These are phyloP conservation scores for Ceriops decandra DNA, from an alignment of 345 rosid genomes.

Conservation along the genomic window DNA sequence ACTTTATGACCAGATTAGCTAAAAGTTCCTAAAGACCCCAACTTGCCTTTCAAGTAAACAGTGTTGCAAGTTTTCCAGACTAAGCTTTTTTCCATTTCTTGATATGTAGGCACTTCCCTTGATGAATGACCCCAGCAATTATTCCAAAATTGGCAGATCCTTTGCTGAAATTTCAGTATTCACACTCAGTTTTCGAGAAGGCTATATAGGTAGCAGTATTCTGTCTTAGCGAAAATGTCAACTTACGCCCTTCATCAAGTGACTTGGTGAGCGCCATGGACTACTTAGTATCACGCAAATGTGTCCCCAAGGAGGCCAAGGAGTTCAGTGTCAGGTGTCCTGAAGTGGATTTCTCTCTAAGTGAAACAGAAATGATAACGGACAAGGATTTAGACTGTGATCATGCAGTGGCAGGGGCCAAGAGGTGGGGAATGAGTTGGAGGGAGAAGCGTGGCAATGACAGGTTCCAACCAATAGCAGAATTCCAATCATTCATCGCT, in stretches of 20 bases:
- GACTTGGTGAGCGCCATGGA: slow-evolving; percentile 53
- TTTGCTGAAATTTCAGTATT: slow-evolving; percentile 19
- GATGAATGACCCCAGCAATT: slow-evolving; percentile 12
- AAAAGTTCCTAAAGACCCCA: too few relatives aligned
- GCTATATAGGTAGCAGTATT: slow-evolving; percentile 47
- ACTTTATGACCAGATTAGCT: too few relatives aligned
- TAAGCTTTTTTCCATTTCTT: background rate
- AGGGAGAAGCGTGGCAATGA: slow-evolving; percentile 35
- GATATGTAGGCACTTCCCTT: slow-evolving; percentile 16
- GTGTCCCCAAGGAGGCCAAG: slow-evolving; percentile 9
- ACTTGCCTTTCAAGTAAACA: background rate
- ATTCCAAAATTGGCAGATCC: background rate
- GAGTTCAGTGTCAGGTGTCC: slow-evolving; percentile 10
- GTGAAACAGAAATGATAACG: slow-evolving; percentile 24
- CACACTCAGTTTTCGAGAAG: slow-evolving; percentile 32
- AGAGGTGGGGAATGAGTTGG: slow-evolving; percentile 53
- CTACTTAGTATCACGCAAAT: slow-evolving; percentile 33
- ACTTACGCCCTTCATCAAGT: slow-evolving; percentile 41
- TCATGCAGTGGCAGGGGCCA: slow-evolving; percentile 63
- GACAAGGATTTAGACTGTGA: slow-evolving; percentile 36
- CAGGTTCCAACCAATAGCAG: slow-evolving; percentile 14
- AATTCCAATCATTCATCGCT: background rate
- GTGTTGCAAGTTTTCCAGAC: background rate
- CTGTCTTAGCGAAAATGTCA: slow-evolving; percentile 48
- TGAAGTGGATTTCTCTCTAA: slow-evolving; percentile 26